Evolutionary conservation across 495 filamentous ascomycete genomes (phyloP), one percentile per base, ranked within the genome.

Genomic region (Ramalina intermedia): DNA sequence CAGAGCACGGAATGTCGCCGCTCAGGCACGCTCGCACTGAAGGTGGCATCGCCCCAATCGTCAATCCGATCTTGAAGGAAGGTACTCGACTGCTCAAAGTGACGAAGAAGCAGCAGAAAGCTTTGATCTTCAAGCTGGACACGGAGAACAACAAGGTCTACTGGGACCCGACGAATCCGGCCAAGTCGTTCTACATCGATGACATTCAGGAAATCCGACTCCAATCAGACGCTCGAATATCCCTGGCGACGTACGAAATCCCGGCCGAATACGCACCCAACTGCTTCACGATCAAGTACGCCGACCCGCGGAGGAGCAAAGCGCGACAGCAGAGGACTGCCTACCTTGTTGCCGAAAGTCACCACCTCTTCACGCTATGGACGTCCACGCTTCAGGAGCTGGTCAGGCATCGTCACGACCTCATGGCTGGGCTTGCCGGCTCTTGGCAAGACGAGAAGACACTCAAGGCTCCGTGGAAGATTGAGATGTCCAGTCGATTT

Each of bases 241-340:
- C 94, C 55, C 81, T 85, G 11, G 82, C 94, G 60, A 89, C 94
- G 58, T 82, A 83, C 56, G 73, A 78, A 36, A 62, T 91, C 26
- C 55, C 78, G 4, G 71, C 78, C 46, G 70, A 75, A 9, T 67
- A 69, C 4, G 80, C 86, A 60, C 63, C 69, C 24, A 74, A 77
- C 18, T 94, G 88, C 79, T 85, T 96, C 55, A 91, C 91, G 24
- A 84, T 98, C 52, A 72, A 93, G 40, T 93, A 94, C 60, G 70
- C 76, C 4, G 75, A 84, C 41, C 72, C 74, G 12, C 76, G 81
- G 24, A 71, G 80, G 13, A 79, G 76, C 20, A 86, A 85, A 50
- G 74, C 72, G 37, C 73, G 79, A 38, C 66, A 79, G 0, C 70
- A 79, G 38, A 93, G 86, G 63, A 83, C 85, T 24, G 74, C 87